These are phyloP conservation scores for Metschnikowia proteae DNA, from an alignment of 805 yeast genomes.

Conservation along the genomic window DNA sequence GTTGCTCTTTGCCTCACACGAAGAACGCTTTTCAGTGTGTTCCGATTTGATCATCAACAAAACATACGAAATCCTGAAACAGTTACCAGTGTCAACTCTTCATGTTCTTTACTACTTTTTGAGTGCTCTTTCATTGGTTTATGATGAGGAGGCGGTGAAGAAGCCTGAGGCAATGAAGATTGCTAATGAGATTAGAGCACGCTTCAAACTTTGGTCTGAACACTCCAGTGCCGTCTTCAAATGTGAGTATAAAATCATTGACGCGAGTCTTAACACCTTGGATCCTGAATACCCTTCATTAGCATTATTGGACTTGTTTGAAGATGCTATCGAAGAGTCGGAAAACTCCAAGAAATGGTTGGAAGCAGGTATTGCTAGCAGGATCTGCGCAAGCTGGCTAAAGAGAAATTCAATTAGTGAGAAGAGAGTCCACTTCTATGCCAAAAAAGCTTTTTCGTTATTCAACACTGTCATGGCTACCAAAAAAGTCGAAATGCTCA, in stretches of 20 bases:
- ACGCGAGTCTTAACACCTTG: constrained; percentile 26
- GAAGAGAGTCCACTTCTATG: constrained; percentile 33
- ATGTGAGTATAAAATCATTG: constrained; percentile 32
- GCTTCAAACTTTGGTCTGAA: constrained; percentile 33
- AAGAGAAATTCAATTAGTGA: constrained; percentile 19
- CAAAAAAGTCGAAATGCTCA: constrained; percentile 22
- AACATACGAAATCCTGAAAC: constrained; percentile 20
- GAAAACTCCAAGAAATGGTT: constrained; percentile 25
- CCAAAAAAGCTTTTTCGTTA: constrained; percentile 33
- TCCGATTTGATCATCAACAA: constrained; percentile 13
- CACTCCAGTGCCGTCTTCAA: constrained; percentile 36
- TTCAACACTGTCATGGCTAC: constrained; percentile 29
- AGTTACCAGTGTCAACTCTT: constrained; percentile 21
- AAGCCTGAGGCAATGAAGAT: constrained; percentile 19
- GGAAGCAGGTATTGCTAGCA: constrained; percentile 40
- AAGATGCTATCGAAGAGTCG: constrained; percentile 42
- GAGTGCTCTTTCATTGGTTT: constrained; percentile 17
- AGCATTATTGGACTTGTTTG: constrained; percentile 42
- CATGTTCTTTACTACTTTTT: constrained; percentile 23
- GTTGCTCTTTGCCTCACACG: constrained; percentile 13
- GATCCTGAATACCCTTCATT: constrained; percentile 24
- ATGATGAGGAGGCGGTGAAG: constrained; percentile 20
- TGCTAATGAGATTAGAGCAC: constrained; percentile 19
- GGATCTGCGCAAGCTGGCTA: constrained; percentile 44
- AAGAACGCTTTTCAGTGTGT: constrained; percentile 20